These are phyloP conservation scores for Hyaloscypha finlandica DNA, from an alignment of 495 filamentous ascomycete species.

Conservation along the genomic window DNA sequence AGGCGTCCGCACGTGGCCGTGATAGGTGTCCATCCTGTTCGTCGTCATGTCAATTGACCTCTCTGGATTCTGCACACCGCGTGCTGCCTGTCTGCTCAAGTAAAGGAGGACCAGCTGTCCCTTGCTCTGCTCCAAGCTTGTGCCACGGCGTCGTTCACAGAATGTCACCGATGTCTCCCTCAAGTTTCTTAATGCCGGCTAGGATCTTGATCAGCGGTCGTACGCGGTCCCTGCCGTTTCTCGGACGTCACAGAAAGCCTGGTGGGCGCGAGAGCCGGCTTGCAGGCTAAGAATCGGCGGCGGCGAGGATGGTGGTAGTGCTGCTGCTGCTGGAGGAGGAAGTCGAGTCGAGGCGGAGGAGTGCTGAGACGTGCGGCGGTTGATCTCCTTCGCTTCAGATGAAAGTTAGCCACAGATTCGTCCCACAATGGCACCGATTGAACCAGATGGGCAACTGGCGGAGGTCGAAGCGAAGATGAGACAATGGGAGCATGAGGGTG, in stretches of 20 bases:
- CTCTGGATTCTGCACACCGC: background rate
- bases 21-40: conserved; percentile 86
- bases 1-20: conserved; percentile 88
- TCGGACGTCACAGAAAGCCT: conserved; percentile 22
- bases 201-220: conserved; percentile 2
- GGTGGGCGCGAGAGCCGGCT: conserved; percentile 6
- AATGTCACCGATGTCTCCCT: conserved; percentile 9
- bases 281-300: conserved; percentile 18
- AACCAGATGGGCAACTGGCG: background rate
- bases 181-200: background rate
- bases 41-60: background rate
- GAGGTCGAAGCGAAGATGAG: conserved; percentile 29
- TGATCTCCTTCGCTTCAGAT: conserved; percentile 29
- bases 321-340: background rate
- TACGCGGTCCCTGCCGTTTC: conserved; percentile 8
- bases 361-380: conserved; percentile 25
- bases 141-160: background rate
- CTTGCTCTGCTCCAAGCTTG: background rate
- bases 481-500: conserved; percentile 30
- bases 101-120: background rate
- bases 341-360: conserved; percentile 10
- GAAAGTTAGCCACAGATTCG: conserved; percentile 29
- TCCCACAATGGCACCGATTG: conserved; percentile 23
- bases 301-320: conserved; percentile 2
- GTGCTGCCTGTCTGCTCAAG: background rate